Base-by-base conservation (phyloP, 306 rosid genomes). In the Lagenaria siceraria region DNA sequence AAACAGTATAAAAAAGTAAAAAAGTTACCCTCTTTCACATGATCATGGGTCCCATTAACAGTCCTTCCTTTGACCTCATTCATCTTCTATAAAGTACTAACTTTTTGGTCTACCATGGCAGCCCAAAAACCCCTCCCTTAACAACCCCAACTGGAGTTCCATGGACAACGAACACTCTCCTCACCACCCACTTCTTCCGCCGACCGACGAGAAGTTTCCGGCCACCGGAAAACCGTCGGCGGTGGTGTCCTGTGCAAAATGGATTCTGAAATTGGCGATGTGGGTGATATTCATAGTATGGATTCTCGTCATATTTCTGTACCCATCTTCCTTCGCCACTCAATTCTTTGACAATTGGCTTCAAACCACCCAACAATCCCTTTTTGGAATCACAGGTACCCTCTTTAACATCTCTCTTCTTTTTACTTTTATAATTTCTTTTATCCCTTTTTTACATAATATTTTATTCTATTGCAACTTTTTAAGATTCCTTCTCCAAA, bases 301-400 rank as follows among this genome's bases (percentile, higher is more conserved):
- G 98, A 82, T 68, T 40, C 78, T 83, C 49, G 72, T 89, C 10
- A 82, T 84, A 18, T 91, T 90, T 82, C 58, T 90, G 53, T 17
- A 69, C 24, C 98, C 97, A 4, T 36, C 88, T 6, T 73, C 83
- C 5, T 81, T 81, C 62, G 81, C 79, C 24, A 51, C 12, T 18
- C 38, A 70, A 1, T 38, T 85, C 58, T 72, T 82, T 22, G 0
- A 36, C 10, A 77, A 75, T 60, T 86, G 81, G 86, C 24, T 78
- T 24, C 40, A 6, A 5, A 69, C 83, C 51, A 85, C 85, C 68
- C 5, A 18, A 4, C 84, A 76, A 42, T 76, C 83, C 79, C 65
- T 81, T 68, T 86, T 88, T 40, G 98, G 92, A 77, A 27, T 78
- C 56, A 84, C 96, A 81, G 98, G 98, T 90, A 58, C 13, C 21